A percentile compares a stretch with the other conserved stretches of the same genome.
phyloP scores from a whole-genome alignment of 345 rosid genomes.

The Isatis tinctoria region DNA sequence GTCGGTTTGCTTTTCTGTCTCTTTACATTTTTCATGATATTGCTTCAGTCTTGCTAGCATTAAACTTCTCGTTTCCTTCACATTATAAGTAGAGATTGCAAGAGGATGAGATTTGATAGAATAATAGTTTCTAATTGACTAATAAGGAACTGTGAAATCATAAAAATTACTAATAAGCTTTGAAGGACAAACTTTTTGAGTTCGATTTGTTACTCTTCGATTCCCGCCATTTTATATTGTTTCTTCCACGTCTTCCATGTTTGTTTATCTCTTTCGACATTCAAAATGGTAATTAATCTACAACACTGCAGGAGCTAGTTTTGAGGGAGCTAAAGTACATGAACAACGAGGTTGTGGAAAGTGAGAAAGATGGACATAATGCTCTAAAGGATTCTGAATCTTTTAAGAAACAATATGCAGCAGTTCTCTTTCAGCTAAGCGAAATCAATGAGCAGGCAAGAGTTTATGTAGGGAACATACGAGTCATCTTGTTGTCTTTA shows the following conservation, averaged over 20 bases:
- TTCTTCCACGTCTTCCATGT: not conserved
- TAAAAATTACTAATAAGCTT: not conserved
- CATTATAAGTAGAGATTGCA: not conserved
- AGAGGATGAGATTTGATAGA: not conserved
- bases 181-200: not conserved
- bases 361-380: constrained; percentile 51
- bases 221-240: not conserved
- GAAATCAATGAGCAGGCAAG: constrained; percentile 78
- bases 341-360: constrained; percentile 63
- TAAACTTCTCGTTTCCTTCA: not conserved
- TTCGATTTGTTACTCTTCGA: not conserved
- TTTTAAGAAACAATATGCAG: constrained; percentile 79
- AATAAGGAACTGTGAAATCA: not conserved
- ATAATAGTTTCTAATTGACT: not conserved
- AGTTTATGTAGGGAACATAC: constrained; percentile 2
- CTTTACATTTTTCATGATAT: not conserved
- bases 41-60: not conserved
- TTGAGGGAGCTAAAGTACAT: constrained; percentile 63
- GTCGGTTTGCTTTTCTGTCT: not conserved
- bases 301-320: constrained; percentile 56
- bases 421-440: constrained; percentile 61
- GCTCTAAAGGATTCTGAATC: constrained; percentile 57
- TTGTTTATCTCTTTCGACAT: constrained; percentile 2
- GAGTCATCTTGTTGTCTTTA: constrained; percentile 12
- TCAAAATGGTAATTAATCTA: constrained; percentile 26